These are phyloP conservation scores for Monilinia fructigena DNA, from an alignment of 2,329 filamentous ascomycete genomes.

Conservation along the genomic window DNA sequence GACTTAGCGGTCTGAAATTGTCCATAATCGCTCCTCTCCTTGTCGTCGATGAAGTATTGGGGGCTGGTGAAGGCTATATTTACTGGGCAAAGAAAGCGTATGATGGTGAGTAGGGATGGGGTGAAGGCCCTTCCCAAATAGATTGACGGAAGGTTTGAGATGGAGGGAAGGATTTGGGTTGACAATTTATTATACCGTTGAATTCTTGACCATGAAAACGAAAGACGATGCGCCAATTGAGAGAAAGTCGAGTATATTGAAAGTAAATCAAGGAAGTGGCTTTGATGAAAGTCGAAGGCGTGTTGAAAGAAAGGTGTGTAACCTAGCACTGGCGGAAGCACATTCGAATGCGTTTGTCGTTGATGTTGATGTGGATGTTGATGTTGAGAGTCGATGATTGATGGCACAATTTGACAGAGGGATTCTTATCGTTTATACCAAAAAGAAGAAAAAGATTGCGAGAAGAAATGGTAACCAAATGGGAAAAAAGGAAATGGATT, in stretches of 20 bases:
- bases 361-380: conserved; percentile 10
- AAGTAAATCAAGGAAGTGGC: neutral
- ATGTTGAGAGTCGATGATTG: conserved; percentile 14
- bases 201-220: conserved; percentile 9
- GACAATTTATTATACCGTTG: neutral
- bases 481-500: too few species aligned
- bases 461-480: neutral
- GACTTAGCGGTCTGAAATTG: conserved; percentile 51
- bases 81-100: neutral
- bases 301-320: conserved; percentile 18
- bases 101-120: neutral
- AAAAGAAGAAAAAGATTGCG: neutral
- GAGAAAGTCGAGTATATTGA: neutral
- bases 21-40: conserved; percentile 33
- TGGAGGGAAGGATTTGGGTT: conserved; percentile 14
- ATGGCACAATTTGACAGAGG: neutral
- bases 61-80: too few species aligned
- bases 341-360: conserved; percentile 23
- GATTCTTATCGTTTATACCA: neutral
- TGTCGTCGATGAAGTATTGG: neutral
- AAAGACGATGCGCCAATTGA: conserved; percentile 12
- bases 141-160: conserved; percentile 9
- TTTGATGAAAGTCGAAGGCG: conserved; percentile 2
- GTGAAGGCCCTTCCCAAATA: conserved; percentile 1
- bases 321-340: conserved; percentile 14